Evolutionary conservation across 257 asterid genomes (phyloP).

Genomic region (Jacaranda mimosifolia): DNA sequence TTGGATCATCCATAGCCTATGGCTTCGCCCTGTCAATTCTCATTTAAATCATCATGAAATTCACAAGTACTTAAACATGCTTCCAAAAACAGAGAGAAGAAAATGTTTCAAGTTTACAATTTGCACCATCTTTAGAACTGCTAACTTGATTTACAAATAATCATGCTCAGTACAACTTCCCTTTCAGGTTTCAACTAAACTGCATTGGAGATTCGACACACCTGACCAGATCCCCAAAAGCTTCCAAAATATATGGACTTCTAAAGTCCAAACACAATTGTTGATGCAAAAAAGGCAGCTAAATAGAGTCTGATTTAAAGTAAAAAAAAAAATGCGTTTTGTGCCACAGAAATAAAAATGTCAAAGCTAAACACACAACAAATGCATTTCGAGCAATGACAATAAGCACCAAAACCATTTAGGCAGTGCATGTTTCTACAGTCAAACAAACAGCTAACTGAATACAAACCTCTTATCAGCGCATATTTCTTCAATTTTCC

Average conservation of each 20-base stretch:
- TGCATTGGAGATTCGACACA: background rate
- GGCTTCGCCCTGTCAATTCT: background rate
- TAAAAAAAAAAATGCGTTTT: conserved; percentile 1
- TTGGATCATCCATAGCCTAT: no score
- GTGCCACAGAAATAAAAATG: conserved; percentile 14
- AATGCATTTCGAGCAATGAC: conserved; percentile 51
- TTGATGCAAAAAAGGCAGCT: background rate
- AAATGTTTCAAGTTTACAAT: background rate
- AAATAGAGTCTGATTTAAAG: background rate
- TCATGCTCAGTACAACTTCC: background rate
- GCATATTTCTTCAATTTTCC: conserved; percentile 53
- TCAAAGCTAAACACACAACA: conserved; percentile 51
- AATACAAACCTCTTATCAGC: conserved; percentile 47
- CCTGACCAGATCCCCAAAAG: background rate
- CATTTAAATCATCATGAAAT: no score
- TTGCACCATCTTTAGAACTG: background rate
- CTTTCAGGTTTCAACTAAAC: background rate
- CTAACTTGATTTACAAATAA: background rate
- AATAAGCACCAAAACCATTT: conserved; percentile 47
- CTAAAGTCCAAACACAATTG: background rate
- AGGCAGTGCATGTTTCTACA: conserved; percentile 49
- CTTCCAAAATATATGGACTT: background rate
- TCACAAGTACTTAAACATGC: background rate
- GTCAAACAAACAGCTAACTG: conserved; percentile 51
- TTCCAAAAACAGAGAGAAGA: no score